Evolutionary conservation across 257 asterid species (phyloP).

Genomic region (Primulina eburnea): DNA sequence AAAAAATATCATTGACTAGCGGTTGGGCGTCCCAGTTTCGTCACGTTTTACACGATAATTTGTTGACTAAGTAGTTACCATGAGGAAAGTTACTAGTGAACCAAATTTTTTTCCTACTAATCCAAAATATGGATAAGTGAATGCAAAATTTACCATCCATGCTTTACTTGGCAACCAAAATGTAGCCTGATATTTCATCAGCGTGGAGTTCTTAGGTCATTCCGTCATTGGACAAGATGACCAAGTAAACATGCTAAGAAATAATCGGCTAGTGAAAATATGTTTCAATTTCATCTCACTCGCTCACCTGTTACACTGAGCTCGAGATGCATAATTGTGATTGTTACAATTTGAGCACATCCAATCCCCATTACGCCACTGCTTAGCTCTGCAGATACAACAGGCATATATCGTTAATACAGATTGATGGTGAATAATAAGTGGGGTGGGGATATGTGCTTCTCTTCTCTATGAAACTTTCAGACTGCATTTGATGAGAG

Average conservation of each 20-base stretch:
- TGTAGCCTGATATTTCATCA: no score
- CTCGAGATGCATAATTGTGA: constrained; percentile 88
- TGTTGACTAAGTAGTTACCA: no score
- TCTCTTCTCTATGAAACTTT: constrained; percentile 12
- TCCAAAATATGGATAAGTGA: no score
- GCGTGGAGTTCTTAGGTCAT: background rate
- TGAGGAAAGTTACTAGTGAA: no score
- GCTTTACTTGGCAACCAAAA: no score
- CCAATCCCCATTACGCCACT: constrained; percentile 98
- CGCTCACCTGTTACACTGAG: constrained; percentile 78
- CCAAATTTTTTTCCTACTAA: no score
- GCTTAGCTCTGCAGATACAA: constrained; percentile 62
- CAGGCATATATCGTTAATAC: constrained; percentile 10
- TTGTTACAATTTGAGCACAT: constrained; percentile 87
- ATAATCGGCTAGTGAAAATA: background rate
- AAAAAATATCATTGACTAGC: no score
- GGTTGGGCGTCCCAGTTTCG: background rate
- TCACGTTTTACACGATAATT: no score
- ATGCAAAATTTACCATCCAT: no score
- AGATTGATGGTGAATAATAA: background rate
- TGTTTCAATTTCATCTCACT: constrained; percentile 2
- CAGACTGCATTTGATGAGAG: background rate
- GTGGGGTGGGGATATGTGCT: background rate
- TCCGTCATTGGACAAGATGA: background rate
- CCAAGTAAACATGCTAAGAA: background rate